Base-by-base conservation (phyloP, 768 basidiomycete genomes). In the Coprinellus aureogranulatus region DNA sequence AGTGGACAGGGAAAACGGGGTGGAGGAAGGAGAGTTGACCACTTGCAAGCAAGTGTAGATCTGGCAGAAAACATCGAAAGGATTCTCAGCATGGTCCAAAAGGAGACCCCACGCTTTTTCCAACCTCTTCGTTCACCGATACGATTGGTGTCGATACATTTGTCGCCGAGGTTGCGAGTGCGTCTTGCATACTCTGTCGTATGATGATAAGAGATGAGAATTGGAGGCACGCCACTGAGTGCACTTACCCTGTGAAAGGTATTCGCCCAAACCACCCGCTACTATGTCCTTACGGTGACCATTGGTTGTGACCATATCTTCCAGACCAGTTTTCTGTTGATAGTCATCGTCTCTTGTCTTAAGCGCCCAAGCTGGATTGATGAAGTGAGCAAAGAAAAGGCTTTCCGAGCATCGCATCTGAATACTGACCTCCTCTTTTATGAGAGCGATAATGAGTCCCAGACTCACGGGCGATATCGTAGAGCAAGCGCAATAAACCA, bases 211-310 rank as follows among this genome's bases (percentile, higher is more conserved):
- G 8, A 23, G 42, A 8, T 44, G 18, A 23, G 16, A n/a, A n/a
- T n/a, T 18, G 5, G 8, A 23, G 11, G 8, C 22, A 48, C 6
- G 10, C 8, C 22, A 25, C 10, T 48, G 12, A 50, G 49, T 27
- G 20, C 40, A 68, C 81, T 62, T 65, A 89, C 88, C 73, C 37
- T 72, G 61, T 14, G 80, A 74, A 42, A 89, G 67, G 63, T 82
- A 83, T 28, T 75, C 75, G 62, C 75, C 72, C 55, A 92, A 74
- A 30, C 83, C 83, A 6, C 85, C 82, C 0, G 89, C 87, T 4
- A 90, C 85, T 34, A 91, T 72, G 66, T 92, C 90, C 61, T 91
- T 84, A 20, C 89, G 81, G 63, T 92, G 86, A 22, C 64, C 59
- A n/a, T 74, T 67, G 47, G 83, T 69, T 61, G 71, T 75, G 6